Evolutionary conservation across 2,329 filamentous ascomycete species (phyloP), one percentile per base, ranked within the genome.

Genomic region (Pyrenophora graminea): DNA sequence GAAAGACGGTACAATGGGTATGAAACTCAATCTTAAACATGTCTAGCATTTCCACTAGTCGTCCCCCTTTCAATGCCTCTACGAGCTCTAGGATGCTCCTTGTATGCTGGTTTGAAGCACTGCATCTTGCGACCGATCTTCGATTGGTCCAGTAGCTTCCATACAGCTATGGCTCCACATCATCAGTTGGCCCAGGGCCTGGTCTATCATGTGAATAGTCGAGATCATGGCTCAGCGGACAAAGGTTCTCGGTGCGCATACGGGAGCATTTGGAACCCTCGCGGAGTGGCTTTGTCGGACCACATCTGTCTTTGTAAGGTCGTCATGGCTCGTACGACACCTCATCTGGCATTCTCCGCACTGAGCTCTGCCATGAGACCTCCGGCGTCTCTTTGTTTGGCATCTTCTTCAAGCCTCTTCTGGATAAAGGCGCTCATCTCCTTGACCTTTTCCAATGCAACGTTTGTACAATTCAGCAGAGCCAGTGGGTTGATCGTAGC

Each of bases 291-390:
- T 17, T 17, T 17, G 32, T 30, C 36, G 43, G 27, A 34, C 57
- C 53, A 59, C 55, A 53, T 34, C 53, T 42, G 39, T 48, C 42
- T 59, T 56, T 39, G 51, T 62, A 60, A 59, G 31, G 37, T 32
- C 10, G 41, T 34, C 25, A 39, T 19, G 46, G 50, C 45, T 52
- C 44, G 45, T 50, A 39, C 48, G 39, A 15, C 41, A 40, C 50
- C 55, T 81, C 80, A 86, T 76, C 91, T 86, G 64, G 88, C 90
- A 74, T 97, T 97, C 67, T 96, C 90, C 19, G 86, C 85, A 48
- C 89, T 90, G 58, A 90, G 83, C 77, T 96, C 90, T 32, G 87
- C 87, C 76, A 91, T 82, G 53, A 93, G 75, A 2, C 91, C 91
- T 36, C 89, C 90, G 67, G 86, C 86, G 70, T 96, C 86, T 69